Evolutionary conservation across 495 filamentous ascomycete species (phyloP), one percentile per base, ranked within the genome.

Genomic region (Hyphodiscus hymeniophilus): DNA sequence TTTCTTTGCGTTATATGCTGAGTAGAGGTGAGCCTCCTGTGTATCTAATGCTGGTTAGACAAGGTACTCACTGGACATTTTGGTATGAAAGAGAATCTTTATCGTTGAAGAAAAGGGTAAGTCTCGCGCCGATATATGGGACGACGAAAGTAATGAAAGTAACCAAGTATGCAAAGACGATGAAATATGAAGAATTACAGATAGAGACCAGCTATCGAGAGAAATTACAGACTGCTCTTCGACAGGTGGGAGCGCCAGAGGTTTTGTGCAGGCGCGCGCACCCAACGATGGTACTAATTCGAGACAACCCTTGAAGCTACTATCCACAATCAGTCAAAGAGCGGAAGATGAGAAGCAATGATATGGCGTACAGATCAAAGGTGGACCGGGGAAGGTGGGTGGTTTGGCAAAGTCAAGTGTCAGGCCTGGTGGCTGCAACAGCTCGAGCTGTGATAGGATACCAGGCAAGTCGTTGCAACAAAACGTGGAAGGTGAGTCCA

Each of bases 181-280:
- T 36, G 32, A 44, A 43, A 13, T 38, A 44, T 43, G 41, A 54
- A 54, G 28, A 41, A 65, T 64, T 66, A 61, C 47, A 62, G 64
- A 60, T 67, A 68, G 74, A 77, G 74, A 61, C 73, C 72, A 75
- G 74, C 73, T 76, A 64, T 65, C 55, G 47, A 48, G 28, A 65
- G 67, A 69, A 60, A 58, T 47, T 65, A 62, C 47, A 65, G 55
- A 60, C 28, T 23, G 39, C 58, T 46, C 49, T 50, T 47, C 58
- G 55, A 60, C 60, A 54, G 56, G 60, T 60, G 68, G 52, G 70
- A 57, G 63, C 26, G 56, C 56, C 51, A 59, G 54, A 60, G 68
- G 68, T 73, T 78, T 75, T 76, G 71, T 73, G 69, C 66, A 67
- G 66, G 64, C 72, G 72, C 68, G 48, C 52, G 52, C 50, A 12